Conservation (phyloP, 768 basidiomycete species). For the Trametes cubensis region DNA sequence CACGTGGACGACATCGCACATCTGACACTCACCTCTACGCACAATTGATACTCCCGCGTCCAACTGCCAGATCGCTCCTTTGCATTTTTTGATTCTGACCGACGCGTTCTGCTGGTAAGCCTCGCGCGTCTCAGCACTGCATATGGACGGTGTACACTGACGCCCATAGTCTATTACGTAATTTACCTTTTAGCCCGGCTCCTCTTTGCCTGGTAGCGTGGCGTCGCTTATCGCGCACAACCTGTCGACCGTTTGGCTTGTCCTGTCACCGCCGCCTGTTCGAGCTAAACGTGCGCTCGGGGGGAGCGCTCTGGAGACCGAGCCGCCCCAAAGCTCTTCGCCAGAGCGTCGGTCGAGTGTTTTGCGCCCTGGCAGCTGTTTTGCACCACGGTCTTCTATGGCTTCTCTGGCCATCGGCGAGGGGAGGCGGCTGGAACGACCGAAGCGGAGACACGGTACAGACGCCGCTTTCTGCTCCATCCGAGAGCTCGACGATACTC, state of each 20-base stretch:
- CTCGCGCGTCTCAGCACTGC: background rate
- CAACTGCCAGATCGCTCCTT: too few relatives aligned
- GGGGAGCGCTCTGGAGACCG: background rate
- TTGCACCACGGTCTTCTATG: background rate
- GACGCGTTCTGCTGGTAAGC: too few relatives aligned
- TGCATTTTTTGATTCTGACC: conserved; percentile 2
- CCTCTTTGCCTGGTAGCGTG: background rate
- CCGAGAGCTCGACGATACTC: conserved; percentile 5
- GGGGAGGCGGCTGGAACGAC: too few relatives aligned
- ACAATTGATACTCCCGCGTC: too few relatives aligned
- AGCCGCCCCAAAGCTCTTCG: background rate
- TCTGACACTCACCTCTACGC: background rate
- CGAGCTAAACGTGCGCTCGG: too few relatives aligned
- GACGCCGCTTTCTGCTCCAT: background rate
- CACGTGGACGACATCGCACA: background rate
- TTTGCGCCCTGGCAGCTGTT: background rate
- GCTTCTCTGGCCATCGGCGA: background rate
- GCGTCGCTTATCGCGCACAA: background rate
- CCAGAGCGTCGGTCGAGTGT: background rate
- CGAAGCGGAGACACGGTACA: too few relatives aligned
- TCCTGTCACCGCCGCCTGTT: background rate
- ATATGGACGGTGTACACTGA: conserved; percentile 3
- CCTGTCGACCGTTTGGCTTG: background rate
- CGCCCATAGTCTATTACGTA: conserved; percentile 18
- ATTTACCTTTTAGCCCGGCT: background rate